Evolutionary conservation across 176 grass and related monocot species (phyloP).

Genomic region (Zoysia japonica): DNA sequence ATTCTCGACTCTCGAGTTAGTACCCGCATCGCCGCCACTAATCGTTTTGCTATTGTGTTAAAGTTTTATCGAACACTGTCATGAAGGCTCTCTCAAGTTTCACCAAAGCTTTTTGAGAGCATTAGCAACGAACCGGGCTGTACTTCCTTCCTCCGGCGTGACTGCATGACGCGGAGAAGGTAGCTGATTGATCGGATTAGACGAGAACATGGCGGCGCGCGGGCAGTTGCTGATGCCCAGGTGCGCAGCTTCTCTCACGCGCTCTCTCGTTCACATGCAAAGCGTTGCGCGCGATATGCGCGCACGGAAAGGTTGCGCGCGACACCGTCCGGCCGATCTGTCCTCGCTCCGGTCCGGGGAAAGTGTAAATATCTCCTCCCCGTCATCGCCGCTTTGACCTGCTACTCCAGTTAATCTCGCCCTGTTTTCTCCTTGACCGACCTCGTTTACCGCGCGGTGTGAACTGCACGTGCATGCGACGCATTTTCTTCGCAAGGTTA

Average conservation of each 20-base stretch:
- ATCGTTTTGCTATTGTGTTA: too few relatives aligned
- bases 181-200: conserved; percentile 5
- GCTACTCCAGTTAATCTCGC: neutral
- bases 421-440: neutral
- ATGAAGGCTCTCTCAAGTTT: neutral
- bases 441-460: conserved; percentile 26
- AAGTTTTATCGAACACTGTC: too few relatives aligned
- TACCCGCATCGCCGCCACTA: too few relatives aligned
- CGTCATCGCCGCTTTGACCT: neutral
- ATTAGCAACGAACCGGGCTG: neutral
- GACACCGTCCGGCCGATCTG: neutral
- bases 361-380: neutral
- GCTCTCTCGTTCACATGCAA: conserved; percentile 19
- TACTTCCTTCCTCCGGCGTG: neutral
- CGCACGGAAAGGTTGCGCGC: conserved; percentile 44
- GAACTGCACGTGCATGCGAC: conserved; percentile 20
- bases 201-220: conserved; percentile 33
- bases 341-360: neutral
- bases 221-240: neutral
- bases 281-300: conserved; percentile 28
- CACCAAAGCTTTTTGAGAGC: neutral
- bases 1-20: neutral
- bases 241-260: neutral
- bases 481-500: conserved; percentile 33
- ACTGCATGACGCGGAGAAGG: neutral